Evolutionary conservation across 306 rosid genomes (phyloP).

Genomic region (Sechiopsis laciniata): DNA sequence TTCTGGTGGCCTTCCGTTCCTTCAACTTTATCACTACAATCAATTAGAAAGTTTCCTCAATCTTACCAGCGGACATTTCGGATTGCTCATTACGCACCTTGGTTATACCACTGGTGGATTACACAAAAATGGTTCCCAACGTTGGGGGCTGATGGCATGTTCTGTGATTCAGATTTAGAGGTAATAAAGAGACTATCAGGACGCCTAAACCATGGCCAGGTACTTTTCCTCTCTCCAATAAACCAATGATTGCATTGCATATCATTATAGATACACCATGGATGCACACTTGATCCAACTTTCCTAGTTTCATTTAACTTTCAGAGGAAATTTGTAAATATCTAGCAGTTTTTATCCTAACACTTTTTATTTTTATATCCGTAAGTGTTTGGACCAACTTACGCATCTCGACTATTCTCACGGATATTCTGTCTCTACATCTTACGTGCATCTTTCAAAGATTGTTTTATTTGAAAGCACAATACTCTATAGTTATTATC

Average conservation of each 20-base stretch:
- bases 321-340: background rate
- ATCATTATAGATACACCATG: background rate
- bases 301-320: background rate
- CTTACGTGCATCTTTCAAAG: too few relatives aligned
- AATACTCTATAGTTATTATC: too few relatives aligned
- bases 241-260: background rate
- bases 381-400: too few relatives aligned
- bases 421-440: too few relatives aligned
- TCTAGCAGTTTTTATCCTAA: too few relatives aligned
- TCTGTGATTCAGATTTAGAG: slow-evolving; percentile 40
- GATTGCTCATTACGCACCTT: slow-evolving; percentile 62
- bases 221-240: slow-evolving; percentile 17
- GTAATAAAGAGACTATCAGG: slow-evolving; percentile 32
- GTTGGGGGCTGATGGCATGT: slow-evolving; percentile 23
- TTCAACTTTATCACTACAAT: slow-evolving; percentile 31
- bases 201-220: slow-evolving; percentile 35
- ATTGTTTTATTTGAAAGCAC: too few relatives aligned
- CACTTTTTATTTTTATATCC: too few relatives aligned
- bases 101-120: slow-evolving; percentile 77
- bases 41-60: slow-evolving; percentile 30
- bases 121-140: slow-evolving; percentile 70
- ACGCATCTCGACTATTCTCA: too few relatives aligned
- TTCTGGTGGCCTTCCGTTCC: slow-evolving; percentile 32
- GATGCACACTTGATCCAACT: slow-evolving; percentile 6
- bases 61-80: slow-evolving; percentile 41